phyloP scores from a whole-genome alignment of 495 filamentous ascomycete genomes.

The Talaromyces ruber region DNA sequence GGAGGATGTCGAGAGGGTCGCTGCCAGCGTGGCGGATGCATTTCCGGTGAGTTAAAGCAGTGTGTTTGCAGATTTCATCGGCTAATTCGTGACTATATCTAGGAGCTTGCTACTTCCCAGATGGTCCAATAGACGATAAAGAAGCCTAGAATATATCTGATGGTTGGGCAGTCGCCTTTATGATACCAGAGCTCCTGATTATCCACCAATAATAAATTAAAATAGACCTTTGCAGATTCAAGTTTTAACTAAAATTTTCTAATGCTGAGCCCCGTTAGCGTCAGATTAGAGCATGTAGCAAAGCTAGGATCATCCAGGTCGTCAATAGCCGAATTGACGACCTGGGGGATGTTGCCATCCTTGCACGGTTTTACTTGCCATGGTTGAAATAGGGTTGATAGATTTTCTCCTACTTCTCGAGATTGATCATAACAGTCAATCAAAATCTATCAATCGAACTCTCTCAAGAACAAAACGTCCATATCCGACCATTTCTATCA shows the following conservation, averaged over 20 bases:
- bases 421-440: not conserved
- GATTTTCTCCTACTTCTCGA: not conserved
- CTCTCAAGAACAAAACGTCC: not conserved
- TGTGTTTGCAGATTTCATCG: not conserved
- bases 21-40: slow-evolving; percentile 34
- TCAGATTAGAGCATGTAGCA: too few species aligned
- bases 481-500: not conserved
- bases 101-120: slow-evolving; percentile 14
- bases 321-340: not conserved
- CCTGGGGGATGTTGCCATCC: not conserved
- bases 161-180: too few species aligned
- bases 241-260: too few species aligned
- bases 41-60: slow-evolving; percentile 27
- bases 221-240: too few species aligned
- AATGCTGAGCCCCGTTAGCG: too few species aligned
- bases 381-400: not conserved
- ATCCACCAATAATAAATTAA: not conserved
- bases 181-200: not conserved
- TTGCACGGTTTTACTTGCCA: not conserved
- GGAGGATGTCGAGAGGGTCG: slow-evolving; percentile 82
- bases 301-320: not conserved
- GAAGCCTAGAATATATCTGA: not conserved
- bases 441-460: not conserved
- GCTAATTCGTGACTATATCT: not conserved
- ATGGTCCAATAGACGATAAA: slow-evolving; percentile 15